Percentiles rank a stretch among this genome's conserved stretches.
Evolutionary conservation across 208 protist genomes (phyloP).

Genomic region (Leishmania tarentolae): DNA sequence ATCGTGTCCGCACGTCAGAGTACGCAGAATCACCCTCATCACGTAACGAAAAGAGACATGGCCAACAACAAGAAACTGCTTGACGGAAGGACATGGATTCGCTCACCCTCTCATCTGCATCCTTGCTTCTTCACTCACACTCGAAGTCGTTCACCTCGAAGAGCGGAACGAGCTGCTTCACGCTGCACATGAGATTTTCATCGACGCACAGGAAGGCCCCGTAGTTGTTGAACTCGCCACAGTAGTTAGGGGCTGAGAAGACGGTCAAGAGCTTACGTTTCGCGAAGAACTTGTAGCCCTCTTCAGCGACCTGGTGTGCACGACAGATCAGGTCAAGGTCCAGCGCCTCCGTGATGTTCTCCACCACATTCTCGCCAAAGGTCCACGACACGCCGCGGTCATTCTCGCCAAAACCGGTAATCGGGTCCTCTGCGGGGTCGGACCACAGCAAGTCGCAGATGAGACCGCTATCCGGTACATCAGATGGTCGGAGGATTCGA

Average conservation of each 20-base stretch:
- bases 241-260: constrained; percentile 91
- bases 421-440: constrained; percentile 96
- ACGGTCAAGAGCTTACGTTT: constrained; percentile 64
- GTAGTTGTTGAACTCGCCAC: constrained; percentile 75
- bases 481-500: constrained; percentile 53
- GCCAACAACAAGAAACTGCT: not conserved
- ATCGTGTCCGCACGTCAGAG: not conserved
- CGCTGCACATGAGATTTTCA: constrained; percentile 86
- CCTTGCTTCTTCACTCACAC: not conserved
- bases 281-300: constrained; percentile 88
- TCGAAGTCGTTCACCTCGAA: constrained; percentile 48
- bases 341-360: constrained; percentile 92
- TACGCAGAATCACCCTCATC: not conserved
- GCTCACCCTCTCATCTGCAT: not conserved
- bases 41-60: not conserved
- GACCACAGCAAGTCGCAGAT: constrained; percentile 99
- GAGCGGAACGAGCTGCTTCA: constrained; percentile 46
- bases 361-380: constrained; percentile 79
- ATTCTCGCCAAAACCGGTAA: constrained; percentile 59
- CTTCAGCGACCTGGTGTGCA: constrained; percentile 93
- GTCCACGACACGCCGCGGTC: constrained; percentile 77
- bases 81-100: not conserved
- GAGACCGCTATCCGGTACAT: constrained; percentile 70
- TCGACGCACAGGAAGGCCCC: constrained; percentile 80
- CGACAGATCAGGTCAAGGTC: constrained; percentile 98